Evolutionary conservation across 2,329 filamentous ascomycete species (phyloP), one percentile per base, ranked within the genome.

Genomic region (Cadophora luteo-olivacea): DNA sequence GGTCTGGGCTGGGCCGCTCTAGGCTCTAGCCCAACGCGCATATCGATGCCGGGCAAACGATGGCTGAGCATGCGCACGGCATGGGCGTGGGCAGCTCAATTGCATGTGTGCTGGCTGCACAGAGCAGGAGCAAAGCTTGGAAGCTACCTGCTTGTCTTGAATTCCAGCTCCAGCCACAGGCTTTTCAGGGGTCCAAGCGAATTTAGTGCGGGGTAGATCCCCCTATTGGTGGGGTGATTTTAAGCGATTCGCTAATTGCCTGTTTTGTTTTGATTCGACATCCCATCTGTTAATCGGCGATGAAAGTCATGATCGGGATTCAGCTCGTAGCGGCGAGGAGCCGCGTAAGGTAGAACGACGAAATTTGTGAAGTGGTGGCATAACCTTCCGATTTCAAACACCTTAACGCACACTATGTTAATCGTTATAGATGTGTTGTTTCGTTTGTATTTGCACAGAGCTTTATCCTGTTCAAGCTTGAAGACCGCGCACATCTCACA

Each of bases 151-250:
- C 14, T 38, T 9, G 51, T 54, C 51, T 32, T 54, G 11, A 14
- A 54, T 25, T 22, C 51, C 24, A 3, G 16, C 19, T 22, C n/a
- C 45, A 6, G 7, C 52, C 52, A 33, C 8, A 33, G 52, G 25
- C 29, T 8, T 38, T 38, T 45, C 36, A 60, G 12, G 57, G 36
- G 57, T 60, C n/a, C 36, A 60, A 41, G 33, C 36, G 12, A 60
- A 9, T 60, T 41, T 41, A 60, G 57, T 60, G 57, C 57, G 57
- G 57, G 57, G 57, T 60, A 41, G 52, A 11, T 33, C 9, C 52
- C 52, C 52, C 52, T 55, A 33, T 33, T 55, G 29, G 51, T 54
- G 51, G 51, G 51, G 12, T 54, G 16, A 55, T 33, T 60, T 29
- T 60, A 60, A 45, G 33, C 57, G 57, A 60, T 29, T 60, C 33